phyloP scores from a whole-genome alignment of 2,329 filamentous ascomycete genomes.

The Amphichorda felina region DNA sequence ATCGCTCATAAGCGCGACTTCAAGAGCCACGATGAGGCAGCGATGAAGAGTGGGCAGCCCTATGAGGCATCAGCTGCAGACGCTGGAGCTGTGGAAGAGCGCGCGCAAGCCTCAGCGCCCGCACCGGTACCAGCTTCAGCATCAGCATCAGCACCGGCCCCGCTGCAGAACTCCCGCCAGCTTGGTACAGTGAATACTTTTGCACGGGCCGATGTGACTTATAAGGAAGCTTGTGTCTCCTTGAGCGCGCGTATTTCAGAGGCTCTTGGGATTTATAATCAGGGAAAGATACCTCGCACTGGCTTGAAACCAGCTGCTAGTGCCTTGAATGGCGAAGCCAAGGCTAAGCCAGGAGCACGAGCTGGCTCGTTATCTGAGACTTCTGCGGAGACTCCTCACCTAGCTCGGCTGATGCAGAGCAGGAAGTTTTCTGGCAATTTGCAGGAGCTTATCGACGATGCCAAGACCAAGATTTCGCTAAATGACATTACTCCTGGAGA shows the following conservation, averaged over 20 bases:
- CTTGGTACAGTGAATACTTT: slow-evolving; percentile 14
- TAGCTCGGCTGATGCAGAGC: slow-evolving; percentile 53
- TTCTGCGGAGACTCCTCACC: slow-evolving; percentile 49
- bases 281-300: background rate
- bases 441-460: slow-evolving; percentile 43
- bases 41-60: slow-evolving; percentile 72
- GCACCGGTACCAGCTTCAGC: slow-evolving; percentile 8
- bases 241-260: slow-evolving; percentile 34
- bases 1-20: slow-evolving; percentile 90
- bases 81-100: slow-evolving; percentile 2
- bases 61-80: slow-evolving; percentile 40
- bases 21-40: slow-evolving; percentile 92
- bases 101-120: slow-evolving; percentile 4
- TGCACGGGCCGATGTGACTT: slow-evolving; percentile 30
- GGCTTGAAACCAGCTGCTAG: background rate
- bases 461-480: slow-evolving; percentile 39
- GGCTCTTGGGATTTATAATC: background rate
- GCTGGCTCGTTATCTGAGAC: slow-evolving; percentile 23
- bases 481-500: slow-evolving; percentile 41
- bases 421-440: slow-evolving; percentile 52
- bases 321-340: slow-evolving; percentile 2
- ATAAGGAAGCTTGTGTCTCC: slow-evolving; percentile 31
- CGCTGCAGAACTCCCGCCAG: no score
- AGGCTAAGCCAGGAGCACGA: slow-evolving; percentile 7
- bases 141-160: background rate